These are phyloP conservation scores for Omphalotus guepiniiformis DNA, from an alignment of 768 basidiomycete species.

Conservation along the genomic window DNA sequence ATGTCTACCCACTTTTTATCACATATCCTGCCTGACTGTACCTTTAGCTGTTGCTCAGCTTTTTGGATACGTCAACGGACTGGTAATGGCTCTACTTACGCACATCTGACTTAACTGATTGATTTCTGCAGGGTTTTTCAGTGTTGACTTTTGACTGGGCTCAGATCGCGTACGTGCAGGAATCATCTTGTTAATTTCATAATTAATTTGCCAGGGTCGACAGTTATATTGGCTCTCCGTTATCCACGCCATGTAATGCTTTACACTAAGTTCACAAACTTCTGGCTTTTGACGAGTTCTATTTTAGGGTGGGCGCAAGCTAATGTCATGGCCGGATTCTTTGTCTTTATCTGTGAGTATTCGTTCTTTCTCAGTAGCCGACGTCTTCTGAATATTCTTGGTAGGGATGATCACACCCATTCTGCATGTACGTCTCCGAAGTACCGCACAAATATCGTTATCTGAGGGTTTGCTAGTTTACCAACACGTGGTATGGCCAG, in stretches of 20 bases:
- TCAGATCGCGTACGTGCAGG: conserved; percentile 34
- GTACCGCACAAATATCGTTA: conserved; percentile 5
- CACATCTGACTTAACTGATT: background rate
- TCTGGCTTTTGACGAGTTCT: background rate
- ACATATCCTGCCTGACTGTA: background rate
- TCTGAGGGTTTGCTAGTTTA: conserved; percentile 30
- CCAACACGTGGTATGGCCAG: conserved; percentile 53
- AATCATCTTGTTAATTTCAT: conserved; percentile 14
- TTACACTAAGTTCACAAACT: background rate
- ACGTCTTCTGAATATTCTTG: conserved; percentile 9
- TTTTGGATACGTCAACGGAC: conserved; percentile 9
- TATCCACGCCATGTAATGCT: conserved; percentile 47
- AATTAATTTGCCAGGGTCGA: background rate
- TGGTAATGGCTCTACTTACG: background rate
- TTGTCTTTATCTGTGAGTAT: conserved; percentile 58
- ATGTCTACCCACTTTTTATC: conserved; percentile 11
- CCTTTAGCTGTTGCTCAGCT: conserved; percentile 10
- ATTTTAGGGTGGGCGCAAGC: conserved; percentile 69
- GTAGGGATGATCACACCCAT: conserved; percentile 49
- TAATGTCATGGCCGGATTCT: conserved; percentile 58
- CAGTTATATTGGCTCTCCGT: conserved; percentile 40
- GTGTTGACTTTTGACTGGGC: conserved; percentile 59
- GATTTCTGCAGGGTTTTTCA: conserved; percentile 3
- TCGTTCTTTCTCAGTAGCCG: conserved; percentile 9
- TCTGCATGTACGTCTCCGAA: conserved; percentile 32